A percentile compares a stretch with the other conserved stretches of the same genome.
Conservation (phyloP, 2,329 filamentous ascomycete species). For the Colletotrichum tropicicola region DNA sequence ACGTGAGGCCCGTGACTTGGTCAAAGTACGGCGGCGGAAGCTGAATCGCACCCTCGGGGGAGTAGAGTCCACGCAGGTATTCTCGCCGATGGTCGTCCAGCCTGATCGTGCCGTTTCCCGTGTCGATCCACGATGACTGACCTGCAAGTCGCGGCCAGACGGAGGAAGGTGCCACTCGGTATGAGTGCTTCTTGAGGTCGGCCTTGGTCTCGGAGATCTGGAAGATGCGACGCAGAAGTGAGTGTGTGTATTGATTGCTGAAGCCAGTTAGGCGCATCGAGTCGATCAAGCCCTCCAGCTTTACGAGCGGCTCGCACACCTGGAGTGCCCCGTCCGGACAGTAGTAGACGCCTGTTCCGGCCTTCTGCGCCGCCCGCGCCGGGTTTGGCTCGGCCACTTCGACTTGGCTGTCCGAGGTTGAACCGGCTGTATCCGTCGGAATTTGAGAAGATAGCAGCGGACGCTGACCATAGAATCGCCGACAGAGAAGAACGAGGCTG, state of each 20-base stretch:
- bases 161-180: slow-evolving; percentile 23
- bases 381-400: neutral
- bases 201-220: slow-evolving; percentile 2
- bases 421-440: neutral
- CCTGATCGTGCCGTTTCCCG: neutral
- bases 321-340: slow-evolving; percentile 42
- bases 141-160: slow-evolving; percentile 25
- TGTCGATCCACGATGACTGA: slow-evolving; percentile 21
- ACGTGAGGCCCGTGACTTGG: neutral
- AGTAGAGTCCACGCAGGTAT: slow-evolving; percentile 7
- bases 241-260: slow-evolving; percentile 39
- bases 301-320: slow-evolving; percentile 42
- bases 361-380: slow-evolving; percentile 13
- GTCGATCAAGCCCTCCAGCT: slow-evolving; percentile 39
- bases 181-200: slow-evolving; percentile 12
- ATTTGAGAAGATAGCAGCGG: neutral
- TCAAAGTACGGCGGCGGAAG: neutral
- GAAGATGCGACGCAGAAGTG: slow-evolving; percentile 39
- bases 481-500: slow-evolving; percentile 43
- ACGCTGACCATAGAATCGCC: slow-evolving; percentile 41
- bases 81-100: slow-evolving; percentile 19
- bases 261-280: slow-evolving; percentile 48
- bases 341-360: slow-evolving; percentile 32
- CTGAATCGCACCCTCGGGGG: slow-evolving; percentile 17
- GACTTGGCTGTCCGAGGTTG: neutral